phyloP scores from a whole-genome alignment of 2,329 filamentous ascomycete species.

The Neonectria ditissima region DNA sequence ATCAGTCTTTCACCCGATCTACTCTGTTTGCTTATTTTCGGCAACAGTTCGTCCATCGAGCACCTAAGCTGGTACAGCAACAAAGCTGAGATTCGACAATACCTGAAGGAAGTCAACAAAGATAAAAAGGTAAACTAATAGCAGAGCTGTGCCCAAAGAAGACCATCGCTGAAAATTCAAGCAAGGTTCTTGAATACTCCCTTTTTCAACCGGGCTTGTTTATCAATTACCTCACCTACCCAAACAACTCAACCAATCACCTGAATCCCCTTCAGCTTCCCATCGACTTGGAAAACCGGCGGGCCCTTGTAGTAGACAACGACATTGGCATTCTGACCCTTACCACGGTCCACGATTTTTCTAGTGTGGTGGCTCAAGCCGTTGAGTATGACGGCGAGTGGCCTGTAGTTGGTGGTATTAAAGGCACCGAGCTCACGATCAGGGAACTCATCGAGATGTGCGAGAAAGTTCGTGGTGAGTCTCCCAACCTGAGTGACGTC shows the following conservation, averaged over 20 bases:
- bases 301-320: constrained; percentile 56
- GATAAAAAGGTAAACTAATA: constrained; percentile 50
- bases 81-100: constrained; percentile 62
- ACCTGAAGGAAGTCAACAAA: constrained; percentile 63
- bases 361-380: constrained; percentile 51
- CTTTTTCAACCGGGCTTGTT: constrained; percentile 67
- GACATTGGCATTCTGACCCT: constrained; percentile 56
- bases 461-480: constrained; percentile 53
- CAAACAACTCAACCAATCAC: constrained; percentile 58
- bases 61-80: neutral
- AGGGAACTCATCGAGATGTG: constrained; percentile 53
- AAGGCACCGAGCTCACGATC: constrained; percentile 50
- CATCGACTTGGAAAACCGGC: constrained; percentile 53
- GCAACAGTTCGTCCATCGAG: neutral
- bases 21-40: neutral
- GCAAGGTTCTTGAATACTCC: constrained; percentile 64
- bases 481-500: neutral
- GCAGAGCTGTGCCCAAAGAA: neutral
- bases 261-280: constrained; percentile 52
- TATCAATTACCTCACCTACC: constrained; percentile 64
- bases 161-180: neutral
- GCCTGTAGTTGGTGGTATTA: constrained; percentile 56
- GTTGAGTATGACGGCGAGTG: constrained; percentile 58
- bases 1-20: neutral
- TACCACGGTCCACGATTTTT: constrained; percentile 58